Conservation (phyloP, 495 filamentous ascomycete genomes). For the Penicillium maclennaniae region DNA sequence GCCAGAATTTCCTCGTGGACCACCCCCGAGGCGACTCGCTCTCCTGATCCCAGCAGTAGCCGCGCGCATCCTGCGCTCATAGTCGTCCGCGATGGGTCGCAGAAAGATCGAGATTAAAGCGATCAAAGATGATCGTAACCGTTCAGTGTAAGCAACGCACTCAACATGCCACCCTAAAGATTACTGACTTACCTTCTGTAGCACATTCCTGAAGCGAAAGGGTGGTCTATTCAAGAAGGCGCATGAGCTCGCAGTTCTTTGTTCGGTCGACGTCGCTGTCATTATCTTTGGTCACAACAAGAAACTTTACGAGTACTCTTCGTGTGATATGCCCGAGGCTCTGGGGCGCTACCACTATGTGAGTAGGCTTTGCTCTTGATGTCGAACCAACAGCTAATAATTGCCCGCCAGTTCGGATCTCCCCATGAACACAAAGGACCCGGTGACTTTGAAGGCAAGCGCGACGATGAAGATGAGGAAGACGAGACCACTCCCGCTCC, state of each 20-base stretch:
- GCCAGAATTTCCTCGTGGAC: neutral
- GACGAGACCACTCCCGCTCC: slow-evolving; percentile 64
- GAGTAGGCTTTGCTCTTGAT: slow-evolving; percentile 36
- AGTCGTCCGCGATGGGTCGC: slow-evolving; percentile 52
- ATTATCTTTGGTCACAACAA: slow-evolving; percentile 98
- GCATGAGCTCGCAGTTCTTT: slow-evolving; percentile 95
- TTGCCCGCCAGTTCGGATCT: slow-evolving; percentile 65
- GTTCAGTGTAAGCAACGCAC: slow-evolving; percentile 78
- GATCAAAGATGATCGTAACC: slow-evolving; percentile 98
- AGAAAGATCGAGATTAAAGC: slow-evolving; percentile 98
- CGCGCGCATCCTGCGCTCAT: slow-evolving; percentile 13
- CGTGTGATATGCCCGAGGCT: slow-evolving; percentile 85
- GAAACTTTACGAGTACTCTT: slow-evolving; percentile 97
- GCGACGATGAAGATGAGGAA: slow-evolving; percentile 83
- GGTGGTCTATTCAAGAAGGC: slow-evolving; percentile 99
- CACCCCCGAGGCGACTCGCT: neutral
- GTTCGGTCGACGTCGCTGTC: slow-evolving; percentile 96
- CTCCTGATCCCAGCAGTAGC: neutral
- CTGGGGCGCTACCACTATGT: slow-evolving; percentile 86
- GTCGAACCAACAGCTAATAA: neutral
- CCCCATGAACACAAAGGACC: slow-evolving; percentile 97
- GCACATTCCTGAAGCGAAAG: slow-evolving; percentile 97
- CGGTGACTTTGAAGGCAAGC: slow-evolving; percentile 82
- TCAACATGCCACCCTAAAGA: neutral
- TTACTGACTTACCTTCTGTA: slow-evolving; percentile 29